These are phyloP conservation scores for Globisporangium abappressorium DNA, from an alignment of 352 stramenopile species.

Conservation along the genomic window DNA sequence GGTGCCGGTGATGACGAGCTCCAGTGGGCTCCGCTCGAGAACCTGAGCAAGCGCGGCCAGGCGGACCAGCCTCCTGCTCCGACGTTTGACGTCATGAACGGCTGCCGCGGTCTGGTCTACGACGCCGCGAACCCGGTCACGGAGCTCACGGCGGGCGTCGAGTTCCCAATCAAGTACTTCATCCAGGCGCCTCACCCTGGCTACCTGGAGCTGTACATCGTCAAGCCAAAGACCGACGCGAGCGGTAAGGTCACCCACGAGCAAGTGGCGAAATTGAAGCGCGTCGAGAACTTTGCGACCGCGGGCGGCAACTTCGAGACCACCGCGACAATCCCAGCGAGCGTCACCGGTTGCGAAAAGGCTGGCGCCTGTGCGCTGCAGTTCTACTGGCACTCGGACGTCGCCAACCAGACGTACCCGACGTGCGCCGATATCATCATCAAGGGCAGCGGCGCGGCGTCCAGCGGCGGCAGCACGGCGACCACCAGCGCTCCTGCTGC, in stretches of 20 bases:
- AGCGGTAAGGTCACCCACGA: slow-evolving; percentile 47
- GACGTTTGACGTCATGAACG: slow-evolving; percentile 63
- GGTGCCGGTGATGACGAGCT: slow-evolving; percentile 43
- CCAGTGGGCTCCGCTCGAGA: slow-evolving; percentile 46
- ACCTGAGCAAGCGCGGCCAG: slow-evolving; percentile 46
- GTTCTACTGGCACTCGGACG: slow-evolving; percentile 61
- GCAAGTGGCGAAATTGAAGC: slow-evolving; percentile 32
- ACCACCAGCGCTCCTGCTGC: not conserved
- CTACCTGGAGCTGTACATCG: slow-evolving; percentile 45
- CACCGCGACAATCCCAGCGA: slow-evolving; percentile 39
- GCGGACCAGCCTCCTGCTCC: slow-evolving; percentile 30
- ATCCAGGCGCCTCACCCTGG: slow-evolving; percentile 62
- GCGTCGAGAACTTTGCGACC: slow-evolving; percentile 40
- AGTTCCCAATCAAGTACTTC: slow-evolving; percentile 44
- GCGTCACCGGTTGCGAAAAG: slow-evolving; percentile 37
- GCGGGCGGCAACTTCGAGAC: slow-evolving; percentile 28
- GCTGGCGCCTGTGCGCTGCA: slow-evolving; percentile 51
- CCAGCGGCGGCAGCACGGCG: not conserved
- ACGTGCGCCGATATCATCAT: slow-evolving; percentile 32
- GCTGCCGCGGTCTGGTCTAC: slow-evolving; percentile 53
- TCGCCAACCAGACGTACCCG: slow-evolving; percentile 59
- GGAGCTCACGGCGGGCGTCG: slow-evolving; percentile 30
- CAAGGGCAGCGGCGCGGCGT: not conserved
- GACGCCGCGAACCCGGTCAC: slow-evolving; percentile 43
- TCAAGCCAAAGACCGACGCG: slow-evolving; percentile 46